phyloP scores from a whole-genome alignment of 2,329 filamentous ascomycete genomes.

The Fusarium fracticaudum region DNA sequence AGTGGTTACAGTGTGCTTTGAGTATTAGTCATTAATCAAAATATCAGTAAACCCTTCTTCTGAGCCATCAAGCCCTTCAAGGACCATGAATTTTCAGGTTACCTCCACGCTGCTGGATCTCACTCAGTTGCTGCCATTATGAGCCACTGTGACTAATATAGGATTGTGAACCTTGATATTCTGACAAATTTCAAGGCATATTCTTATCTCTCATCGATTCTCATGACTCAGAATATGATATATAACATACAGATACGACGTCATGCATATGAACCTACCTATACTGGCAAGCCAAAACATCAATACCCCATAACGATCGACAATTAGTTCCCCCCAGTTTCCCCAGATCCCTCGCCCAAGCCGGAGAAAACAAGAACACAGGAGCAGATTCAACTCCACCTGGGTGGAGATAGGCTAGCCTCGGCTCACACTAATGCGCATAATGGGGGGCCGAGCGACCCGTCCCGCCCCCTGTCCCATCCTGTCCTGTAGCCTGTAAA shows the following conservation, averaged over 20 bases:
- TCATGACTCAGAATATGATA: not conserved
- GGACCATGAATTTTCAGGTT: not conserved
- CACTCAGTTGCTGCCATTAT: not conserved
- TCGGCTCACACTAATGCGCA: not conserved
- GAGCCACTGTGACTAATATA: no score
- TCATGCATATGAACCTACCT: not conserved
- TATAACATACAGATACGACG: not conserved
- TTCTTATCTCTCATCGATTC: not conserved
- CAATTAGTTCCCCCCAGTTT: not conserved
- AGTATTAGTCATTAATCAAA: not conserved
- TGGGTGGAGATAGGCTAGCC: not conserved
- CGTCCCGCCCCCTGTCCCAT: not conserved
- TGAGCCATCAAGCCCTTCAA: no score
- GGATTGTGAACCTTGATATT: not conserved
- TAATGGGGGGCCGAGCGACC: not conserved
- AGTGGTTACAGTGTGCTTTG: fast-evolving
- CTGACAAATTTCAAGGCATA: not conserved
- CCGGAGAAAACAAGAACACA: not conserved
- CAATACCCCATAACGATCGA: no score
- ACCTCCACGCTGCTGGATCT: no score
- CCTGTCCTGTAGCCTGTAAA: not conserved
- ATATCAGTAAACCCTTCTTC: no score
- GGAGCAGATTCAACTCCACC: no score
- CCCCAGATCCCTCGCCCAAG: not conserved
- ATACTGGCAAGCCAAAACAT: not conserved